These are phyloP conservation scores for Drechmeria coniospora DNA, from an alignment of 2,329 filamentous ascomycete genomes.

Conservation along the genomic window DNA sequence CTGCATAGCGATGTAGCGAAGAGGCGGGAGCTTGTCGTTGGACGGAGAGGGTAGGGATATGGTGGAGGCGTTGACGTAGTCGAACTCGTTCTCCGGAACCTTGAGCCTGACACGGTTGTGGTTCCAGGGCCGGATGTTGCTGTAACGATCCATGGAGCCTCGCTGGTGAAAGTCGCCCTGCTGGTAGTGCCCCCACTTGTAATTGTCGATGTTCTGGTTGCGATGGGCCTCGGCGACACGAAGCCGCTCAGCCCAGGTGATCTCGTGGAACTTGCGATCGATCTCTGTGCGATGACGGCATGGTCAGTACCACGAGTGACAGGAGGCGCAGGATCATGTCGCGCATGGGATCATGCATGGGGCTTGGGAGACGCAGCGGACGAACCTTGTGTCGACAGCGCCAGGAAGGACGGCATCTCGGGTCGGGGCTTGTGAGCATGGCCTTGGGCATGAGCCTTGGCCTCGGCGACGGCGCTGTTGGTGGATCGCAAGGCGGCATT, in stretches of 20 bases:
- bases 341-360: not conserved
- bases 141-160: constrained; percentile 58
- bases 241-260: constrained; percentile 36
- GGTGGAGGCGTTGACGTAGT: constrained; percentile 74
- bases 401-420: constrained; percentile 23
- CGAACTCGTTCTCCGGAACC: constrained; percentile 56
- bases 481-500: constrained; percentile 5
- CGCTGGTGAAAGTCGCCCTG: constrained; percentile 15
- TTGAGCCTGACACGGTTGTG: constrained; percentile 70
- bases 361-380: not conserved
- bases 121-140: constrained; percentile 80
- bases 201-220: constrained; percentile 17
- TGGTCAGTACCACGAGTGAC: no score
- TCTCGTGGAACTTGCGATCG: constrained; percentile 33
- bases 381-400: constrained; percentile 21
- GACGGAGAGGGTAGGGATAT: constrained; percentile 38
- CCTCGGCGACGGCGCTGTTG: constrained; percentile 5
- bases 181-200: constrained; percentile 20
- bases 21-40: constrained; percentile 20
- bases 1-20: constrained; percentile 80
- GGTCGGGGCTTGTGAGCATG: constrained; percentile 7
- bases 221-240: constrained; percentile 25
- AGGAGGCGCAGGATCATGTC: constrained; percentile 3
- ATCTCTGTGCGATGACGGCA: no score
- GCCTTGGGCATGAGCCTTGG: constrained; percentile 1